Evolutionary conservation across 768 basidiomycete species (phyloP).

Genomic region (Collybiopsis confluens): DNA sequence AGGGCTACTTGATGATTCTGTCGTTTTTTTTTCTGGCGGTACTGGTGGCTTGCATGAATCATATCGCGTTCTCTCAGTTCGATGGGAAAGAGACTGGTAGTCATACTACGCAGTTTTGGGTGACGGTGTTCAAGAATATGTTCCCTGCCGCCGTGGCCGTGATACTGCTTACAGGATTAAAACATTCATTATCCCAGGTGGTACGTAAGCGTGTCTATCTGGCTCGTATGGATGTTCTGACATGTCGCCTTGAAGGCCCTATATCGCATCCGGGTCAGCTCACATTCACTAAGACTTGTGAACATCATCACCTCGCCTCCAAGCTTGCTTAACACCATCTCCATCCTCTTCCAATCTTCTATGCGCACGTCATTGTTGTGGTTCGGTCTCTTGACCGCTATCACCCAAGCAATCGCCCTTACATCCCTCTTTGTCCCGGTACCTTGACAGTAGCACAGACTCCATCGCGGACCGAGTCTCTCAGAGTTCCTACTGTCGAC

Average conservation of each 20-base stretch:
- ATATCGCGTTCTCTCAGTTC: not conserved
- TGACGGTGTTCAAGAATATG: not conserved
- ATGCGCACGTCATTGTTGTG: not conserved
- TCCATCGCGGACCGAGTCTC: not conserved
- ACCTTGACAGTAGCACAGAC: not conserved
- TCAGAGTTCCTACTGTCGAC: not conserved
- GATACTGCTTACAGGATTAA: not conserved
- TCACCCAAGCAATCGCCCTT: not conserved
- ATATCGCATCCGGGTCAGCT: not conserved
- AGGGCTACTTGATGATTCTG: not conserved
- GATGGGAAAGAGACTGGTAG: not conserved
- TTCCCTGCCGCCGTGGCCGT: not conserved
- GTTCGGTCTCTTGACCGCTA: not conserved
- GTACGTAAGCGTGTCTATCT: not conserved
- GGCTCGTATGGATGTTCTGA: not conserved
- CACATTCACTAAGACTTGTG: not conserved
- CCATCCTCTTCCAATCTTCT: not conserved
- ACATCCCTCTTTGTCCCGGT: constrained; percentile 1
- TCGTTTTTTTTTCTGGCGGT: not conserved
- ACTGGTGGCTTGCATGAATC: not conserved
- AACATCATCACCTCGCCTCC: constrained; percentile 2
- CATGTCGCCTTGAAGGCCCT: not conserved
- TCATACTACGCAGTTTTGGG: constrained; percentile 2
- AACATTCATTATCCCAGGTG: constrained; percentile 1
- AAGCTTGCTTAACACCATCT: not conserved